Percentiles rank a stretch among this genome's conserved stretches.
These are phyloP conservation scores for Ogataea ramenticola DNA, from an alignment of 805 yeast genomes.

Conservation along the genomic window DNA sequence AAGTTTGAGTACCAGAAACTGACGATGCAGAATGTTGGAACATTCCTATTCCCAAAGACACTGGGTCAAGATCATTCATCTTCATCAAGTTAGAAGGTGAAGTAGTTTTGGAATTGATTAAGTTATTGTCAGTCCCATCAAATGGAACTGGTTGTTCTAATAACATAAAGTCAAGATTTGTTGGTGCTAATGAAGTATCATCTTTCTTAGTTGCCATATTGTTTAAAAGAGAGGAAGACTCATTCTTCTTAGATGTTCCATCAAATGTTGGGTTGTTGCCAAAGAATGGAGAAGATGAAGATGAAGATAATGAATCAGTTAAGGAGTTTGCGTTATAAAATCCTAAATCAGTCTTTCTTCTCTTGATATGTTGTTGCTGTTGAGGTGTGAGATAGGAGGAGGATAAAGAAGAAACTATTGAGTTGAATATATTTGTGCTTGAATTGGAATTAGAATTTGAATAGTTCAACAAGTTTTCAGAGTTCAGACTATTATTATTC, in stretches of 20 bases:
- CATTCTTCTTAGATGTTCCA: constrained; percentile 6
- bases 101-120: neutral
- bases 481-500: neutral
- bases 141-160: neutral
- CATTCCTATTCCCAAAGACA: neutral
- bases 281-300: neutral
- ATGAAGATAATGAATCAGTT: neutral
- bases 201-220: constrained; percentile 3
- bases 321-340: neutral
- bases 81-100: neutral
- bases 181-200: too few relatives aligned
- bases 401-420: neutral
- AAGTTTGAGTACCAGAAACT: neutral
- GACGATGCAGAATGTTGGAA: neutral
- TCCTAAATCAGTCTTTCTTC: neutral
- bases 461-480: neutral
- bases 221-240: neutral
- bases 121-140: neutral
- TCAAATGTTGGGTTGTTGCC: neutral
- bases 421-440: neutral
- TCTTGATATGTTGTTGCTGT: neutral
- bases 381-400: neutral
- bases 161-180: too few relatives aligned
- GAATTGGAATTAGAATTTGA: neutral
- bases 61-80: neutral